Evolutionary conservation across 2,329 filamentous ascomycete genomes (phyloP), one percentile per base, ranked within the genome.

Genomic region (Aspergillus jensenii): DNA sequence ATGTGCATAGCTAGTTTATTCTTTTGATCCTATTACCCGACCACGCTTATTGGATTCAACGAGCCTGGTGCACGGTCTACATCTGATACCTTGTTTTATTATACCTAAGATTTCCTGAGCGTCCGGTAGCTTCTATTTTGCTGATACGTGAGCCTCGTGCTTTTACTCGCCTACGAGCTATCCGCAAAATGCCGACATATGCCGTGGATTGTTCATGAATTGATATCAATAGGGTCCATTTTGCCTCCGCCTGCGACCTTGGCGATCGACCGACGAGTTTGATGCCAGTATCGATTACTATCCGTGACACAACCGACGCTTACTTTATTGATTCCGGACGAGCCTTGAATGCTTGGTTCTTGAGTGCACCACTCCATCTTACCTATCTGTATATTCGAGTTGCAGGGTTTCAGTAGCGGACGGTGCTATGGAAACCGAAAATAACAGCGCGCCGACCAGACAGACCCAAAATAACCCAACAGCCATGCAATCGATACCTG

Each of bases 141-240:
- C 25, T 40, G 17, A 46, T 15, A 48, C 15, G 52, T 54, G 44
- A 48, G 52, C 52, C 44, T 41, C 11, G 52, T 48, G 52, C 33
- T 21, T 15, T 41, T n/a, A 5, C 19, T 35, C 44, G 27, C 1
- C 9, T 8, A 41, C 52, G 35, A 47, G 19, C 21, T 40, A 46
- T 40, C 17, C 11, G 21, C 52, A 54, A 47, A 21, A 54, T 54
- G 52, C 23, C 35, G 52, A 47, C 25, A 12, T 48, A 54, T 9
- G 23, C 11, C 12, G 43, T 54, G 52, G 44, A 33, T 25, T 37
- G 52, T 54, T 47, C 43, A 54, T 54, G 52, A 54, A 23, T 46
- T 47, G 33, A 41, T 41, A 54, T 44, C 21, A 40, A 21, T 41
- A 52, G 35, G 33, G n/a, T n/a, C 23, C 33, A 17, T 19, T 53